Base-by-base conservation (phyloP, 2,329 filamentous ascomycete genomes). In the Penicillium sp. region DNA sequence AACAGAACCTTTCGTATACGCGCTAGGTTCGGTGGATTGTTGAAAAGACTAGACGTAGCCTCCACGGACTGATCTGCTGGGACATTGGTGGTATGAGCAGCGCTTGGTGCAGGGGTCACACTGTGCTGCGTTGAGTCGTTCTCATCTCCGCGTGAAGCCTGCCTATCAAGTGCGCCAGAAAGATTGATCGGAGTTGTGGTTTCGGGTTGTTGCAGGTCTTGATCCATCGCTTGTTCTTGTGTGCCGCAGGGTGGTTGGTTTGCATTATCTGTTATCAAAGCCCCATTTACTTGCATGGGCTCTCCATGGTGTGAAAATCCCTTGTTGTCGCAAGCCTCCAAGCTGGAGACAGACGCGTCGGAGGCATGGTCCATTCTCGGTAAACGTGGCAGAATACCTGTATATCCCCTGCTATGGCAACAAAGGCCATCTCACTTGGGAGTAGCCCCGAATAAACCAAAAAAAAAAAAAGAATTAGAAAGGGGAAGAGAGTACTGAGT, bases 1-100 rank as follows among this genome's bases (percentile, higher is more conserved):
- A 75, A 76, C 38, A 76, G 58, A 19, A 72, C 64, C 45, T 70
- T 67, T 28, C 74, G 66, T 51, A 76, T 74, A 10, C 63, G 60
- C 19, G 64, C 67, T 18, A 77, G 61, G 37, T 75, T 71, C 8
- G 71, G 71, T 10, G 74, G 74, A 41, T 72, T 73, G 38, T 67
- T 56, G 54, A 72, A 70, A 30, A 75, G 58, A 37, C 63, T 71
- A 36, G 61, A 56, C 11, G 46, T 49, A 16, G 54, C 49, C 12
- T 58, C 41, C 29, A 18, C 40, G 11, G 34, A 49, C 35, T 27
- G 30, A 16, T 29, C 29, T 28, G 43, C 35, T 4, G 48, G 36
- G 18, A 13, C 19, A 19, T 37, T 38, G 34, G 22, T 14, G 25
- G 30, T 45, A n/a, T 44, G 31, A 30, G 36, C 7, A 1, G 33